A percentile compares a stretch with the other conserved stretches of the same genome.
Conservation (phyloP, 371 early-diverging fungal species). For the Conidiobolus incongruus region DNA sequence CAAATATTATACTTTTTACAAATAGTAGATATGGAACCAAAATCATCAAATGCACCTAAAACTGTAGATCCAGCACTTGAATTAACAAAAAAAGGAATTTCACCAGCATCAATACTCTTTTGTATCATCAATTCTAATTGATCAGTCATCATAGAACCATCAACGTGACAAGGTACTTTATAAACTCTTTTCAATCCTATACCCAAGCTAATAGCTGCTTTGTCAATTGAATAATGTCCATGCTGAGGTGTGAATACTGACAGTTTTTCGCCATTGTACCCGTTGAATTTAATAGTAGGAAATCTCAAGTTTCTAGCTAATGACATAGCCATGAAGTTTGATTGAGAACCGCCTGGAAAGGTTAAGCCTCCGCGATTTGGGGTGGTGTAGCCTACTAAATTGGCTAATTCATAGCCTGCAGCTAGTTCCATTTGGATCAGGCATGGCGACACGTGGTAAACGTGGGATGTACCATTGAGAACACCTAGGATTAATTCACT, state of each 20-base stretch:
- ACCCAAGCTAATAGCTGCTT: constrained; percentile 47
- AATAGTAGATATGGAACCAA: constrained; percentile 25
- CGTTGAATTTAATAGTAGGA: constrained; percentile 27
- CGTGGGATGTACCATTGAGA: constrained; percentile 63
- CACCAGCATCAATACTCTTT: constrained; percentile 13
- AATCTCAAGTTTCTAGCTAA: constrained; percentile 47
- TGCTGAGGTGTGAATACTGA: constrained; percentile 49
- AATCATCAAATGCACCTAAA: constrained; percentile 61
- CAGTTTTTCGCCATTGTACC: constrained; percentile 9
- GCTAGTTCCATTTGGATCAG: constrained; percentile 48
- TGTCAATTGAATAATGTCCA: constrained; percentile 62
- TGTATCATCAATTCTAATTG: constrained; percentile 24
- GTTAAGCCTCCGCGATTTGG: constrained; percentile 36
- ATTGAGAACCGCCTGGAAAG: constrained; percentile 60
- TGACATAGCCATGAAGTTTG: constrained; percentile 58
- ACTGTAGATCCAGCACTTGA: constrained; percentile 79
- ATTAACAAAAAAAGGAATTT: constrained; percentile 58
- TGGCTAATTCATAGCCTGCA: constrained; percentile 26
- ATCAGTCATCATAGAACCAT: constrained; percentile 36
- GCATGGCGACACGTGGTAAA: constrained; percentile 55
- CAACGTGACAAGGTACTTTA: constrained; percentile 32
- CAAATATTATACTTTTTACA: constrained; percentile 42
- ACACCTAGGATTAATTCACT: constrained; percentile 47
- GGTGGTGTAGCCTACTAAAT: constrained; percentile 24
- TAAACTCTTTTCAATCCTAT: constrained; percentile 45